Evolutionary conservation across 768 basidiomycete species (phyloP).

Genomic region (Filobasidium wieringae): DNA sequence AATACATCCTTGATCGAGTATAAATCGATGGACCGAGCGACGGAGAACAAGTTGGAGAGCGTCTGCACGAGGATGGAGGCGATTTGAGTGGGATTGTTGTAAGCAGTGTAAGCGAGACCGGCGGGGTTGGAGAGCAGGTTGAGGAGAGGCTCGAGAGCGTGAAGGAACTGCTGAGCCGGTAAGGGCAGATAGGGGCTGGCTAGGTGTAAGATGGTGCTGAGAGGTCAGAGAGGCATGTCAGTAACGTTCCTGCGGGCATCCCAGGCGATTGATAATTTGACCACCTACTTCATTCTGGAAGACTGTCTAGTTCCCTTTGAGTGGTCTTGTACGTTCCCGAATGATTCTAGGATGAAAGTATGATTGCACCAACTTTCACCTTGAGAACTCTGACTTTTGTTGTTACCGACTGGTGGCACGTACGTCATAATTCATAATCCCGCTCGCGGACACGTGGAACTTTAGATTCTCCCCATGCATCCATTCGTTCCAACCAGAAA

Average conservation of each 20-base stretch:
- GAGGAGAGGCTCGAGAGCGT: conserved; percentile 7
- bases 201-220: conserved; percentile 5
- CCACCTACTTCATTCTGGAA: too few species aligned
- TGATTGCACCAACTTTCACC: too few species aligned
- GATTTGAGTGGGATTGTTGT: conserved; percentile 9
- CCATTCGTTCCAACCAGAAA: too few species aligned
- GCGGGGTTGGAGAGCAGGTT: conserved; percentile 8
- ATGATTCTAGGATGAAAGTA: too few species aligned
- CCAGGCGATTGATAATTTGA: conserved; percentile 15
- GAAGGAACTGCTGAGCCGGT: conserved; percentile 5
- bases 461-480: too few species aligned
- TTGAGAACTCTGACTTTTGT: too few species aligned
- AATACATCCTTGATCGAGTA: neutral
- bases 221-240: neutral
- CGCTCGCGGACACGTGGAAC: too few species aligned
- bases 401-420: too few species aligned
- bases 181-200: conserved; percentile 6
- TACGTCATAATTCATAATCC: too few species aligned
- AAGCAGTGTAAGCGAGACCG: conserved; percentile 7
- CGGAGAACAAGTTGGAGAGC: conserved; percentile 2
- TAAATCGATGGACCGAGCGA: conserved; percentile 3
- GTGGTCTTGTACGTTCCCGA: too few species aligned
- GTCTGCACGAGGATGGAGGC: conserved; percentile 7
- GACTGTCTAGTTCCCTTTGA: too few species aligned
- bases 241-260: neutral